Conservation (phyloP, 768 basidiomycete species). For the Punctularia strigosozonata region DNA sequence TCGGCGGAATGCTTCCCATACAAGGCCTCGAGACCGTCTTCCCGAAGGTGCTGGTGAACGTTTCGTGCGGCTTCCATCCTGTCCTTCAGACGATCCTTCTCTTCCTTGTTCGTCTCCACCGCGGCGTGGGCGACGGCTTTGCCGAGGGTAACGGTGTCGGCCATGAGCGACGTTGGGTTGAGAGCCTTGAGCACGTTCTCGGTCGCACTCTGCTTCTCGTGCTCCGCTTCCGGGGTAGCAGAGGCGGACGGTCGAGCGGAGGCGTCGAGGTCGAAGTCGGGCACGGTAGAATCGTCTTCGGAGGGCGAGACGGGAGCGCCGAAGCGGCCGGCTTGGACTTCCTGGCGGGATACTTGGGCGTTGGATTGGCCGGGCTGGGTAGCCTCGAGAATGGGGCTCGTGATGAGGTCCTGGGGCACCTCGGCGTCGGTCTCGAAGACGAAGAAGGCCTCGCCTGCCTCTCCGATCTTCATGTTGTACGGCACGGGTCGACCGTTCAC, state of each 20-base stretch:
- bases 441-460: slow-evolving; percentile 98
- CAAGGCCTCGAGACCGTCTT: slow-evolving; percentile 10
- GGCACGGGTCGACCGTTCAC: slow-evolving; percentile 83
- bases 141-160: slow-evolving; percentile 15
- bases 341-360: too few species aligned
- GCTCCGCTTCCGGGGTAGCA: too few species aligned
- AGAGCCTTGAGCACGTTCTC: too few species aligned
- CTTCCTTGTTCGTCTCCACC: slow-evolving; percentile 15
- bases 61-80: slow-evolving; percentile 11
- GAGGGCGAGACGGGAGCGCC: too few species aligned
- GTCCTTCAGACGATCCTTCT: slow-evolving; percentile 15
- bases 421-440: slow-evolving; percentile 96
- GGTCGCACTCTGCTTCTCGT: too few species aligned
- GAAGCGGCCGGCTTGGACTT: slow-evolving; percentile 25
- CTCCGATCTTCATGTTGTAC: slow-evolving; percentile 97
- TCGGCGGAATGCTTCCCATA: slow-evolving; percentile 7
- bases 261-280: too few species aligned
- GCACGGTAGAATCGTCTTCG: too few species aligned
- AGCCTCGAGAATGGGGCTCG: slow-evolving; percentile 77
- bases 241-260: too few species aligned
- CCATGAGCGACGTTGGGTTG: too few species aligned
- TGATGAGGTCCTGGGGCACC: slow-evolving; percentile 86
- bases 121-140: slow-evolving; percentile 16
- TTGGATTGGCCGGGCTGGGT: slow-evolving; percentile 28
- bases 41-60: slow-evolving; percentile 3